Evolutionary conservation across 306 rosid species (phyloP).

Genomic region (Gynostemma pentaphyllum): DNA sequence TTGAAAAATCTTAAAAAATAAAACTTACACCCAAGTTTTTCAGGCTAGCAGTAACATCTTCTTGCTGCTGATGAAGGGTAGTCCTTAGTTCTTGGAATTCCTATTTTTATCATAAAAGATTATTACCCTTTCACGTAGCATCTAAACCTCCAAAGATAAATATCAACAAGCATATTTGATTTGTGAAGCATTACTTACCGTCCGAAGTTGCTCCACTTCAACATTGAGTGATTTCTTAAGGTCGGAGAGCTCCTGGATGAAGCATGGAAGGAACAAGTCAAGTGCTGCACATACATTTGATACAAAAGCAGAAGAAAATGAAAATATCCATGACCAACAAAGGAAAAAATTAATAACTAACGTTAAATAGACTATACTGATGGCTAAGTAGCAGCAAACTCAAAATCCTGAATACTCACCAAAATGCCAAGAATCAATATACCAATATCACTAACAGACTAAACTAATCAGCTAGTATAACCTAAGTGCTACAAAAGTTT

Average conservation of each 20-base stretch:
- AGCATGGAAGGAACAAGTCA: constrained; percentile 10
- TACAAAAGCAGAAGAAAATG: neutral
- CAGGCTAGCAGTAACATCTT: constrained; percentile 79
- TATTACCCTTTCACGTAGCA: neutral
- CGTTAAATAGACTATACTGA: neutral
- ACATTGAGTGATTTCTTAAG: constrained; percentile 87
- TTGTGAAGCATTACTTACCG: constrained; percentile 40
- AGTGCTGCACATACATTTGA: constrained; percentile 12
- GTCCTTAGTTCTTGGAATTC: constrained; percentile 89
- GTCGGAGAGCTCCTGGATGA: constrained; percentile 69
- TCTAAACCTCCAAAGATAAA: neutral
- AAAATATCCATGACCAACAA: neutral
- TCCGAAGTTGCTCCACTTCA: constrained; percentile 83
- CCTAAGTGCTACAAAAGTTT: neutral
- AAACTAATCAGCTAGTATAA: neutral
- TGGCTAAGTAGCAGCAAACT: too few species aligned
- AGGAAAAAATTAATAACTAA: neutral
- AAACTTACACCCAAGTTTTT: constrained; percentile 60
- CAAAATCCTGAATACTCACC: neutral
- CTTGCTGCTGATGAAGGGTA: constrained; percentile 91
- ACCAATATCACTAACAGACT: neutral
- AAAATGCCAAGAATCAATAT: too few species aligned
- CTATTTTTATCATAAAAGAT: constrained; percentile 24
- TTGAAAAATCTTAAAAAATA: neutral
- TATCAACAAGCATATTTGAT: neutral